Base-by-base conservation (phyloP, 768 basidiomycete species). In the Suillus clintonianus region DNA sequence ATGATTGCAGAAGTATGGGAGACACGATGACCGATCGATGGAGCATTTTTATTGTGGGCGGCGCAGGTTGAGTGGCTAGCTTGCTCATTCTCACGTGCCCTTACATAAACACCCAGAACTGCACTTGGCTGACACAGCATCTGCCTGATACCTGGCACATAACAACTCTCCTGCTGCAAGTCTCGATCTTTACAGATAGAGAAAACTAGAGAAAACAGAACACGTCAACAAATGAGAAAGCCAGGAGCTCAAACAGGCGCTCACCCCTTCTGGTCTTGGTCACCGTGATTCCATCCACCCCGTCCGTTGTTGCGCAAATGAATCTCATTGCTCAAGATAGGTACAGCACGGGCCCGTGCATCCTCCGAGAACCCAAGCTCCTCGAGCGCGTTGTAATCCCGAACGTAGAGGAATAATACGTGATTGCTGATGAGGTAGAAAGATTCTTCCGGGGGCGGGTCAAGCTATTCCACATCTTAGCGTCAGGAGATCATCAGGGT, bases 311-410 rank as follows among this genome's bases (percentile, higher is more conserved):
- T 69, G 63, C 72, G 78, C 78, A 79, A 83, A 67, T 88, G 84
- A 56, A 89, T 66, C 3, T 82, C 79, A 39, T 89, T 86, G 56
- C 80, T 83, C 57, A 86, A 75, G 39, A 92, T 76, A 0, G 81
- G 72, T n/a, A 86, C 70, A 15, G 91, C 82, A 0, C 86, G 86
- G 64, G 81, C 83, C 34, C 77, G 78, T 37, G 81, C 78, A 24
- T 71, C 68, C 63, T 80, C 77, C 58, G 79, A 74, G 34, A 95
- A 66, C 0, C 91, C 94, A 1, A 92, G 77, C 62, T 90, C 84
- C 71, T 94, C 86, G 45, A 97, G 77, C 42, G 89, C 84, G 3
- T 84, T 79, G 34, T 88, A 78, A 72, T 98, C 97, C 5, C 81
- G 82, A 17, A 99, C 81, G 71, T 92, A 91, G 11, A 85, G 67